A percentile compares a stretch with the other conserved stretches of the same genome.
phyloP scores from a whole-genome alignment of 345 rosid genomes.

The Pugionium dolabratum region DNA sequence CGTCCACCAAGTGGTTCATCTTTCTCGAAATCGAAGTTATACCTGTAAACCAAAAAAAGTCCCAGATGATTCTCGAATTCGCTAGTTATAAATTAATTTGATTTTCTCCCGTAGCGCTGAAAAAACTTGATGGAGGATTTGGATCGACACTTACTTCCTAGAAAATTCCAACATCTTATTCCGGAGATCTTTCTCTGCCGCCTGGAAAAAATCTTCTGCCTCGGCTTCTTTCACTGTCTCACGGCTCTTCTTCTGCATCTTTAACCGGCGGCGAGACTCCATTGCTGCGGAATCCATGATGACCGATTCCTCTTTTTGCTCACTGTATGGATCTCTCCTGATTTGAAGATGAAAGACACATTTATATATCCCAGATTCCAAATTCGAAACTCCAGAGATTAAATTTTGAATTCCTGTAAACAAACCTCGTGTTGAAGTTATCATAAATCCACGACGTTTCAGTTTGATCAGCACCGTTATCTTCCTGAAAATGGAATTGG shows the following conservation, averaged over 20 bases:
- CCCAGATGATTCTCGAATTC: no score
- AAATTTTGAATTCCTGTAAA: slow-evolving; percentile 4
- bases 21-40: slow-evolving; percentile 41
- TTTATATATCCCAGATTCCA: background rate
- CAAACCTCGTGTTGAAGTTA: slow-evolving; percentile 19
- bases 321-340: slow-evolving; percentile 10
- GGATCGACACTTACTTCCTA: slow-evolving; percentile 3
- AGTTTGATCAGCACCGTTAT: slow-evolving; percentile 18
- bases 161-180: slow-evolving; percentile 24
- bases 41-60: slow-evolving; percentile 6
- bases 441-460: slow-evolving; percentile 34
- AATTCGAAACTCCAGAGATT: background rate
- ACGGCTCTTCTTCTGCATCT: background rate
- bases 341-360: background rate
- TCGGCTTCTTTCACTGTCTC: slow-evolving; percentile 31
- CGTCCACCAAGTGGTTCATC: slow-evolving; percentile 38
- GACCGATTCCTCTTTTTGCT: slow-evolving; percentile 13
- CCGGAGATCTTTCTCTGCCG: slow-evolving; percentile 32
- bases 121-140: background rate
- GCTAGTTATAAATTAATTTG: no score
- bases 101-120: no score
- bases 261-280: slow-evolving; percentile 26
- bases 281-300: background rate
- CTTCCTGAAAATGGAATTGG: background rate
- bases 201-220: slow-evolving; percentile 27